Evolutionary conservation across 2,329 filamentous ascomycete genomes (phyloP).

Genomic region (Neonectria faginata): DNA sequence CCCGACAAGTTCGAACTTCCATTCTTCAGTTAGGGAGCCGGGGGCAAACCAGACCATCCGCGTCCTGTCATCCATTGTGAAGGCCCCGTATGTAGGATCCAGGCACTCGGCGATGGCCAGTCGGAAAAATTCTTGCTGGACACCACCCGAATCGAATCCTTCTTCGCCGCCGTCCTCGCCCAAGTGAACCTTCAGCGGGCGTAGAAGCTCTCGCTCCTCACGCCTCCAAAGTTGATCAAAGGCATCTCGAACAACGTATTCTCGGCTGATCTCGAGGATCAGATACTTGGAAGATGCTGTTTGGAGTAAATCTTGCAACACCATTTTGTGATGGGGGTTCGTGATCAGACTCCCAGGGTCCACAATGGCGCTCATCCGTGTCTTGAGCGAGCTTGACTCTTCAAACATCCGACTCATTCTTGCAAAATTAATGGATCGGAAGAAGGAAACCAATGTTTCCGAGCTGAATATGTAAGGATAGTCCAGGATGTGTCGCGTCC

Average conservation of each 20-base stretch:
- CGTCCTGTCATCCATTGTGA: constrained; percentile 80
- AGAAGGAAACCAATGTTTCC: constrained; percentile 80
- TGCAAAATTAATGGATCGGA: constrained; percentile 88
- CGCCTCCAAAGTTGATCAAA: constrained; percentile 92
- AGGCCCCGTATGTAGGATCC: constrained; percentile 81
- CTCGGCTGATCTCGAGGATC: constrained; percentile 75
- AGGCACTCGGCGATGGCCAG: constrained; percentile 84
- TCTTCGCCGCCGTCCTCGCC: constrained; percentile 86
- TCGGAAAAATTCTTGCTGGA: constrained; percentile 96
- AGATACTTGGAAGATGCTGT: constrained; percentile 78
- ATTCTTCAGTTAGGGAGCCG: constrained; percentile 81
- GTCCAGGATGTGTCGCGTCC: constrained; percentile 79
- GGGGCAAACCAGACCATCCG: constrained; percentile 91
- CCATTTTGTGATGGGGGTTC: constrained; percentile 68
- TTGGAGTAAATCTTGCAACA: constrained; percentile 72
- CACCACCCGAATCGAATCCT: constrained; percentile 92
- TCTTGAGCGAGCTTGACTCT: constrained; percentile 69
- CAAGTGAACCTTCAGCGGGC: constrained; percentile 88
- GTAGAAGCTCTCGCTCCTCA: constrained; percentile 82
- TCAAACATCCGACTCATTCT: constrained; percentile 86
- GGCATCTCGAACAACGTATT: constrained; percentile 76
- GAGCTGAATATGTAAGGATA: constrained; percentile 84
- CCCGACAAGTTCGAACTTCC: constrained; percentile 92
- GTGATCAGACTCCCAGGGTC: constrained; percentile 66
- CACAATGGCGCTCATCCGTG: constrained; percentile 67